A percentile compares a stretch with the other conserved stretches of the same genome.
These are phyloP conservation scores for Colletotrichum euphorbiae DNA, from an alignment of 2,329 filamentous ascomycete genomes.

Conservation along the genomic window DNA sequence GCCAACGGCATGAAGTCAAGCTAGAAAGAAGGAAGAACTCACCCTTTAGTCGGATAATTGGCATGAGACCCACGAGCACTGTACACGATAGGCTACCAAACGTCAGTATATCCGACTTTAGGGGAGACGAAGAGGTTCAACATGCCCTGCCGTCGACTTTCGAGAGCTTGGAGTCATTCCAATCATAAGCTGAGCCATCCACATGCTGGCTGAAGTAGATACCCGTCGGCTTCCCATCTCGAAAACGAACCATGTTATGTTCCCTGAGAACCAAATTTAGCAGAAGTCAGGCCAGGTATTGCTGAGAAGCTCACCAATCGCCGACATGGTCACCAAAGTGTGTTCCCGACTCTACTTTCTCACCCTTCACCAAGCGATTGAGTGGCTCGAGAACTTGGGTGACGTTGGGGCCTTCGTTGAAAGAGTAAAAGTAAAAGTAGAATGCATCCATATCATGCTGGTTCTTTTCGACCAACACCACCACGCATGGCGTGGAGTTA, in stretches of 20 bases:
- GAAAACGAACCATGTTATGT: slow-evolving; percentile 49
- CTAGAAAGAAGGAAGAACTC: background rate
- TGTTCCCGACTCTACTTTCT: slow-evolving; percentile 39
- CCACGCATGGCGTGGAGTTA: slow-evolving; percentile 47
- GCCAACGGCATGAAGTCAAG: rapidly evolving
- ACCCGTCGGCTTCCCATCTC: slow-evolving; percentile 44
- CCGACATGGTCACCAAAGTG: slow-evolving; percentile 48
- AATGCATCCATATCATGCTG: slow-evolving; percentile 47
- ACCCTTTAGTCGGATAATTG: slow-evolving; percentile 49
- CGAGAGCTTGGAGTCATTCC: slow-evolving; percentile 45
- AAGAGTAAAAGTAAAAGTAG: slow-evolving; percentile 52
- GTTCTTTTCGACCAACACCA: slow-evolving; percentile 47
- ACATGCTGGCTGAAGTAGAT: slow-evolving; percentile 47
- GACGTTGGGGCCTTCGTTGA: slow-evolving; percentile 48
- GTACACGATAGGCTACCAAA: slow-evolving; percentile 48
- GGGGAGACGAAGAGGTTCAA: background rate
- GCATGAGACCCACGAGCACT: slow-evolving; percentile 52
- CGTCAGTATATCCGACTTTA: background rate
- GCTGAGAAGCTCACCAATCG: slow-evolving; percentile 39
- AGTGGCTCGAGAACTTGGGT: slow-evolving; percentile 48
- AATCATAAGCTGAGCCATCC: slow-evolving; percentile 43
- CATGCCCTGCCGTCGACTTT: slow-evolving; percentile 45
- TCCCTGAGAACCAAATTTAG: slow-evolving; percentile 42
- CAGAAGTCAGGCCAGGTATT: background rate
- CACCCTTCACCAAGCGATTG: slow-evolving; percentile 41